Percentiles rank a stretch among this genome's conserved stretches.
Conservation (phyloP, 345 rosid genomes). For the Atalantia buxifolia region DNA sequence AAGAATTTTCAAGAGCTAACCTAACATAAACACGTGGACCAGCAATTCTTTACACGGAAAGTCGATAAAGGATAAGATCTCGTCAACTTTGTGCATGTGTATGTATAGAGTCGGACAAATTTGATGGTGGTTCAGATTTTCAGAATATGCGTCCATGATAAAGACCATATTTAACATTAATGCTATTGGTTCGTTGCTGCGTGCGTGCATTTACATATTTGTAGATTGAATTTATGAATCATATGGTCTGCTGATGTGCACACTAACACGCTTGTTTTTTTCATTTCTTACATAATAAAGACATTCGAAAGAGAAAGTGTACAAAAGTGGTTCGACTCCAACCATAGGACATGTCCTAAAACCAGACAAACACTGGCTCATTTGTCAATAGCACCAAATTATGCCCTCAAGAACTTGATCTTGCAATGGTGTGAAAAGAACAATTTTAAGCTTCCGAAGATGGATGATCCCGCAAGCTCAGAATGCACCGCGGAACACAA, state of each 20-base stretch:
- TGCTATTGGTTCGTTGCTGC: no score
- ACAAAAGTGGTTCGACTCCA: conserved; percentile 68
- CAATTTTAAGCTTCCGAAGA: conserved; percentile 49
- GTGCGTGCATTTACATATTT: no score
- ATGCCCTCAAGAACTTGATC: conserved; percentile 61
- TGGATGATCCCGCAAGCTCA: conserved; percentile 9
- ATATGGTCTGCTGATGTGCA: background rate
- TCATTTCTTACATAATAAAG: conserved; percentile 19
- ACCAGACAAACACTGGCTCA: conserved; percentile 57
- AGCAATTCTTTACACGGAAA: no score
- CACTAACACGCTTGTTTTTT: background rate
- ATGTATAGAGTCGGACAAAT: no score
- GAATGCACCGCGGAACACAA: conserved; percentile 18
- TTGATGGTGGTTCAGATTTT: no score
- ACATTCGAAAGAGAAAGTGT: conserved; percentile 74
- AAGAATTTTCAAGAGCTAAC: no score
- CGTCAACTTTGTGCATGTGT: no score
- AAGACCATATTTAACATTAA: no score
- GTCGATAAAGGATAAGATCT: no score
- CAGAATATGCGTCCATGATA: no score
- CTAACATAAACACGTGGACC: no score
- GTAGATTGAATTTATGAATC: background rate
- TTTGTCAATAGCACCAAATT: conserved; percentile 63
- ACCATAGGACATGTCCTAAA: conserved; percentile 74
- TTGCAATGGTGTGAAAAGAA: conserved; percentile 75